Evolutionary conservation across 306 rosid species (phyloP).

Genomic region (Prunus davidiana): DNA sequence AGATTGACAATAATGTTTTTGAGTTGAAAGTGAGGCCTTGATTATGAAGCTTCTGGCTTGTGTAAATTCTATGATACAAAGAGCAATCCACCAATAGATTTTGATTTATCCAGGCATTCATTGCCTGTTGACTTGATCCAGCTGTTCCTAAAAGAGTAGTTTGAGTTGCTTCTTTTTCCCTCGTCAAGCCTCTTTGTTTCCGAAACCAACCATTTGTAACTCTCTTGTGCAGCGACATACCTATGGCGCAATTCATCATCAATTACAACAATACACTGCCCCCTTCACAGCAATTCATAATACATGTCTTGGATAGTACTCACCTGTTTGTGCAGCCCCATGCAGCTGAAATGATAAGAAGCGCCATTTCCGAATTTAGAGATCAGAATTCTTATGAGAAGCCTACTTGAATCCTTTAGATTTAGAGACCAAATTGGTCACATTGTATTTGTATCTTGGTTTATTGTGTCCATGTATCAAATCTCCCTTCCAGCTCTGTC

Average conservation of each 20-base stretch:
- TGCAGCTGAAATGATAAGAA: constrained; percentile 64
- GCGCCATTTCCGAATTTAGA: constrained; percentile 79
- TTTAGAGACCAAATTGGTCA: neutral
- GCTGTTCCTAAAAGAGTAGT: neutral
- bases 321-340: constrained; percentile 90
- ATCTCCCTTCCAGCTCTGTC: neutral
- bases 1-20: neutral
- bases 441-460: neutral
- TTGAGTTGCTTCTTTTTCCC: neutral
- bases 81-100: neutral
- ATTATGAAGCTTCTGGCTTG: neutral
- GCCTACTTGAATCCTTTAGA: constrained; percentile 48
- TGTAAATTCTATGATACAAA: neutral
- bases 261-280: constrained; percentile 68
- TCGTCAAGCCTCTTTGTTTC: neutral
- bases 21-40: neutral
- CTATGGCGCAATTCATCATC: constrained; percentile 95
- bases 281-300: constrained; percentile 67
- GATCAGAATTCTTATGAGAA: constrained; percentile 85
- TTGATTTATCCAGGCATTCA: neutral
- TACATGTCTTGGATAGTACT: constrained; percentile 71
- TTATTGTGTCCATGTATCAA: neutral
- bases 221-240: constrained; percentile 70
- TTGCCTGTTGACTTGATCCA: neutral
- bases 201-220: neutral